Base-by-base conservation (phyloP, 1,284 basidiomycete genomes). In the Microbotryum silenes-acaulis region DNA sequence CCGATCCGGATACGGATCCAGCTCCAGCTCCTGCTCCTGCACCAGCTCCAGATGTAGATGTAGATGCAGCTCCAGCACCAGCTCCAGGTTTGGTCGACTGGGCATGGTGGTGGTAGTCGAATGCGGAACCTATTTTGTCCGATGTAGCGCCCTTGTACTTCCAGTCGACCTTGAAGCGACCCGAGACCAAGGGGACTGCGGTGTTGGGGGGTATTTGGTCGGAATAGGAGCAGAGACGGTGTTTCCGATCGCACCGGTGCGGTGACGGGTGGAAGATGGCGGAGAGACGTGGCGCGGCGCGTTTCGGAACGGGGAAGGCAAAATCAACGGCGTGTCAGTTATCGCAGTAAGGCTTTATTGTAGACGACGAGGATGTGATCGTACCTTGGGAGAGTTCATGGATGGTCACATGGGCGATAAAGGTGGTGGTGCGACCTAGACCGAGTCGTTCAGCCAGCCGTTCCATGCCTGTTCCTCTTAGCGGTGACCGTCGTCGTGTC, bases 91-190 rank as follows among this genome's bases (percentile, higher is more conserved):
- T 42, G 37, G 37, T 42, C 16, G 37, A 42, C 16, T 42, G 37
- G 37, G 37, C 37, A 42, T 42, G 16, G 37, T 42, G 16, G 37
- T 18, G 14, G 6, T 42, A 18, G 16, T 42, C 37, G 37, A 42
- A 42, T 5, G 37, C 4, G 37, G 37, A 42, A 3, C 37, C 37
- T 9, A 42, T 10, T 6, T 42, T 42, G 14, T 42, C 37, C 37
- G 37, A 42, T 14, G 64, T 68, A 2, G 67, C 59, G 33, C 56
- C 60, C 27, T 68, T 68, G 64, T 62, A 66, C 18, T 64, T 60
- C 67, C 67, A 68, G 48, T 68, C 66, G 33, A 61, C 47, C 37
- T 65, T 52, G 59, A 68, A 68, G 20, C 59, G 59, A 47, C 60
- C 67, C 54, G 59, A 48, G 14, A 64, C 46, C 46, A 68, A 59